Evolutionary conservation across 1,284 basidiomycete species (phyloP), one percentile per base, ranked within the genome.

Genomic region (Vanrija pseudolonga): DNA sequence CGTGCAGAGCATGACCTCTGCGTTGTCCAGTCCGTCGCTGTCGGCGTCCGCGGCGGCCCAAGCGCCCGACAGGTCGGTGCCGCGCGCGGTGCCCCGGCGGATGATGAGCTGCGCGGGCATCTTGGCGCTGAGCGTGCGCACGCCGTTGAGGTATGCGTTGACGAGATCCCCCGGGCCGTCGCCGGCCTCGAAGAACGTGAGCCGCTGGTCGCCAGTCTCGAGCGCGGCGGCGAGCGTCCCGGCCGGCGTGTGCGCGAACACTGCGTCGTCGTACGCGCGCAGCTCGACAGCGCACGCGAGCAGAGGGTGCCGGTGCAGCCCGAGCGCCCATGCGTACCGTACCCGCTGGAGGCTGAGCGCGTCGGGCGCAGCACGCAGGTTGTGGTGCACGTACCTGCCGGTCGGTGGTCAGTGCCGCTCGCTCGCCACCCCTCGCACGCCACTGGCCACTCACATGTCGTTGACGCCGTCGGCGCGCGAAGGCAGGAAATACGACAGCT

Each of bases 381-480:
- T 84, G 45, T 90, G 77, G 68, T 89, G 87, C 24, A 69, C 62
- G 52, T 74, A 76, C 71, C 74, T 77, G 50, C 3, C 14, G 37
- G 26, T 26, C 28, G 50, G 42, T 19, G 17, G 12, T 11, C 4
- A 22, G 12, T 15, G 15, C 11, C 18, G n/a, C 14, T 55, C n/a
- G 7, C 19, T 18, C n/a, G 22, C 19, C 7, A n/a, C n/a, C n/a
- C n/a, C n/a, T n/a, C n/a, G n/a, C n/a, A n/a, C n/a, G n/a, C n/a
- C n/a, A n/a, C n/a, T n/a, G n/a, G n/a, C 11, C n/a, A 60, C 66
- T 62, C 66, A 88, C 88, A 90, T 89, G 71, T 91, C 88, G 64
- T 90, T 90, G 23, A 89, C 88, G 14, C 88, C 88, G 55, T 78
- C 81, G 46, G 82, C 83, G 19, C 87, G 80, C 4, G 84, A 84